Evolutionary conservation across 2,329 filamentous ascomycete species (phyloP), one percentile per base, ranked within the genome.

Genomic region (Hypoxylon sp.): DNA sequence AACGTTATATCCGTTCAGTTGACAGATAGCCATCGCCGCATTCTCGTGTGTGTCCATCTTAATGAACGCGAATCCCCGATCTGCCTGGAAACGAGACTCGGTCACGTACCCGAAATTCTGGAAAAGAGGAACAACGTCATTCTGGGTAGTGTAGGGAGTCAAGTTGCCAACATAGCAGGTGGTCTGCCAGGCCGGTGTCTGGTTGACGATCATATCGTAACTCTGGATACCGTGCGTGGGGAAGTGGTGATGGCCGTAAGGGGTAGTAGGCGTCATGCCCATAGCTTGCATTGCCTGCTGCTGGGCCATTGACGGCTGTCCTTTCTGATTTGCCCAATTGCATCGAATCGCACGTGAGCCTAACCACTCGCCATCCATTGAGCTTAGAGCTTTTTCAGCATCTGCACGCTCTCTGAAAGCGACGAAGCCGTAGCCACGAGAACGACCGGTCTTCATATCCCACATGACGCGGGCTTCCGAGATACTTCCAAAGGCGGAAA

Each of bases 241-340:
- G 85, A 98, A 99, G 79, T 98, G 95, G 79, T 99, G 96, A 79
- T 97, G 94, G 35, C 95, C 96, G 77, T 94, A 99, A 11, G 95
- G 94, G 51, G 94, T 98, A 31, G 95, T 97, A 4, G 96, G 96
- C 27, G 95, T 97, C 92, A 99, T 94, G 79, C 96, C 96, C 93
- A 98, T 97, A 65, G 94, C 92, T 69, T 92, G 92, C 93, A 99
- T 96, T 39, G 94, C 93, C 82, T 97, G 93, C 83, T 98, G 96
- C 83, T 99, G 95, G 53, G 94, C 94, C 81, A 98, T 98, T 1
- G 96, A 98, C 62, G 96, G 96, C 79, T 99, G 96, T n/a, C 96
- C 96, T 86, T 99, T 99, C 79, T 99, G 96, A 84, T 99, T 99
- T 68, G 96, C 96, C 96, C 96, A 99, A 86, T 99, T 99, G 88